These are phyloP conservation scores for Nakazawaea ambrosiae DNA, from an alignment of 805 yeast genomes.

Conservation along the genomic window DNA sequence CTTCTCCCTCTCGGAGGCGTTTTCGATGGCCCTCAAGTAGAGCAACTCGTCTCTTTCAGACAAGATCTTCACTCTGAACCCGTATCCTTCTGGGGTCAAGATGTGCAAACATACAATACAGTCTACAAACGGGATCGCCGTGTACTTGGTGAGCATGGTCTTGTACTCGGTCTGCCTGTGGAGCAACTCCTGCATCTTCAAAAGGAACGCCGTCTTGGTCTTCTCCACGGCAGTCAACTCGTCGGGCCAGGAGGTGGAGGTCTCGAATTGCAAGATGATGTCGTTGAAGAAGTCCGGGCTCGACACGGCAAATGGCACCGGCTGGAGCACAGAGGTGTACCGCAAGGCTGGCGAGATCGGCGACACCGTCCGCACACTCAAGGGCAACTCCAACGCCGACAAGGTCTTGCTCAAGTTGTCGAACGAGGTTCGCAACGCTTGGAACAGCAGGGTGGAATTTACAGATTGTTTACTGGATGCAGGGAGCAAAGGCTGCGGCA, in stretches of 20 bases:
- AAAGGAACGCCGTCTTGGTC: conserved; percentile 82
- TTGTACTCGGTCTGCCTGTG: conserved; percentile 48
- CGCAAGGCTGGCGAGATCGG: conserved; percentile 75
- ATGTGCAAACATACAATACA: conserved; percentile 54
- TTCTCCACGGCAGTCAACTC: conserved; percentile 79
- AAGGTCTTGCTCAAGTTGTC: conserved; percentile 43
- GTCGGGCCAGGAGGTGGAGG: conserved; percentile 93
- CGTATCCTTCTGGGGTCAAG: conserved; percentile 84
- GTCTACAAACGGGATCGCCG: conserved; percentile 55
- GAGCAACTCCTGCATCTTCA: conserved; percentile 48
- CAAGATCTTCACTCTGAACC: conserved; percentile 67
- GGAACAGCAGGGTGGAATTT: conserved; percentile 30
- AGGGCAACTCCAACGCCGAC: conserved; percentile 49
- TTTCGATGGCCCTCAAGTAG: conserved; percentile 64
- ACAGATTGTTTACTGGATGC: conserved; percentile 48
- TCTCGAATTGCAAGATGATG: conserved; percentile 78
- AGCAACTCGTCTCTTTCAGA: conserved; percentile 81
- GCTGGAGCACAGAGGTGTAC: conserved; percentile 67
- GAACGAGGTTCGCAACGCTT: conserved; percentile 40
- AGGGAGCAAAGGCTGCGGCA: conserved; percentile 58
- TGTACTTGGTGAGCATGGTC: conserved; percentile 59
- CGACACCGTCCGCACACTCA: conserved; percentile 60
- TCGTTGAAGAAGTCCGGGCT: conserved; percentile 78
- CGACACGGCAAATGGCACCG: conserved; percentile 73
- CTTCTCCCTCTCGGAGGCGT: conserved; percentile 53